Base-by-base conservation (phyloP, 148 eudicot species). In the Fagopyrum esculentum region DNA sequence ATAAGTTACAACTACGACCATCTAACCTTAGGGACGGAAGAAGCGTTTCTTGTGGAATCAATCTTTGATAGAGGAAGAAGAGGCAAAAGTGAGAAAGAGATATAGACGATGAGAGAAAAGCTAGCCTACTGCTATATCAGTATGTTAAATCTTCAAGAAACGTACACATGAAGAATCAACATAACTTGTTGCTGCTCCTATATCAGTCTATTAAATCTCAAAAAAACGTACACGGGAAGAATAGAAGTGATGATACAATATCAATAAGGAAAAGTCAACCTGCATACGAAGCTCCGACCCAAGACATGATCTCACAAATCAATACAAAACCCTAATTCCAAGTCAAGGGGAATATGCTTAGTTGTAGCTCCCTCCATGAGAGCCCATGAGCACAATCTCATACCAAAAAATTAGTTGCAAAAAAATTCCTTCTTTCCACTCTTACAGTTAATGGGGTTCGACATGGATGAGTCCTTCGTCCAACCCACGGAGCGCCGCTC, bases 261-360 rank as follows among this genome's bases (percentile, higher is more conserved):
- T 63, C 0, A 61, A 59, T 2, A 59, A 9, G 40, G 40, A 55
- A 55, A 55, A 2, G 8, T 26, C n/a, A n/a, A 6, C 22, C 8
- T 17, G 60, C 22, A 12, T 16, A 52, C 57, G 4, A 52, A 52
- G n/a, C 57, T 52, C 15, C 4, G 22, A 60, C 35, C 40, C 43
- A 60, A 43, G 66, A 60, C 8, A 43, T 63, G 45, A 66, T 66
- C 71, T 66, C 71, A 66, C 43, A 66, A 66, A 35, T 40, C 71
- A 40, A 66, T 66, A 66, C 71, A 66, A 43, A 15, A 35, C 16
- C 71, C 71, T 66, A 40, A 66, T 40, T 66, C 47, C 71, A 66
- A 66, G 71, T 66, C 46, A 66, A 63, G 44, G 30, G 15, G 11
- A 43, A 45, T 30, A 30, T 63, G 44, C 13, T 66, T 43, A 66